Percentiles rank a stretch among this genome's conserved stretches.
These are phyloP conservation scores for Neurospora sp. DNA, from an alignment of 2,329 filamentous ascomycete species.

Conservation along the genomic window DNA sequence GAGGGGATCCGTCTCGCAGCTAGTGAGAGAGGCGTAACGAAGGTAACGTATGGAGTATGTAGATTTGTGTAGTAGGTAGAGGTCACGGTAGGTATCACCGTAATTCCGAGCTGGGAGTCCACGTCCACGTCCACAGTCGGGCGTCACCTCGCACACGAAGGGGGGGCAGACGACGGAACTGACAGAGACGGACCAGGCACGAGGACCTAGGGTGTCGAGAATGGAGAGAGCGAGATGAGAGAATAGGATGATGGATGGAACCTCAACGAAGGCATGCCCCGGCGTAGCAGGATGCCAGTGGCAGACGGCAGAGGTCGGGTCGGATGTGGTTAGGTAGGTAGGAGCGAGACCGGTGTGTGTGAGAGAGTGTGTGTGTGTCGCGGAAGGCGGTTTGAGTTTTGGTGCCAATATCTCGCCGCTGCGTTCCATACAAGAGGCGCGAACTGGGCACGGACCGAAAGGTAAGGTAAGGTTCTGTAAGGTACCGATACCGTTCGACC, in stretches of 20 bases:
- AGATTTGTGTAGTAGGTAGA: not conserved
- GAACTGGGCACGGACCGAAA: not conserved
- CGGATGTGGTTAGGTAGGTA: not conserved
- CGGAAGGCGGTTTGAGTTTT: not conserved
- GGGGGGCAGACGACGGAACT: not conserved
- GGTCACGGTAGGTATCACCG: not conserved
- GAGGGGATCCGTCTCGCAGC: not conserved
- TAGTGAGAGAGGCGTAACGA: not conserved
- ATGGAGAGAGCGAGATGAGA: not conserved
- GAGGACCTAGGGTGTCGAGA: not conserved
- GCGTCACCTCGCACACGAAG: not conserved
- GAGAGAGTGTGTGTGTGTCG: not conserved
- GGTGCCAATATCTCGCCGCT: not conserved
- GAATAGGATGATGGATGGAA: not conserved
- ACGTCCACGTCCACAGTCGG: not conserved
- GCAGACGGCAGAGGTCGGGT: not conserved
- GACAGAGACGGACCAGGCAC: not conserved
- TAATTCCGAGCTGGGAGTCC: not conserved
- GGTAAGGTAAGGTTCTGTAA: not conserved
- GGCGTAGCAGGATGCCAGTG: not conserved
- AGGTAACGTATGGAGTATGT: not conserved
- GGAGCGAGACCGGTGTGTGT: not conserved
- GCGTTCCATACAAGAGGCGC: not conserved
- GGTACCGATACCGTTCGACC: not conserved
- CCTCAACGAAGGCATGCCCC: not conserved